Base-by-base conservation (phyloP, 2,329 filamentous ascomycete species). In the Pyrenophora seminiperda region DNA sequence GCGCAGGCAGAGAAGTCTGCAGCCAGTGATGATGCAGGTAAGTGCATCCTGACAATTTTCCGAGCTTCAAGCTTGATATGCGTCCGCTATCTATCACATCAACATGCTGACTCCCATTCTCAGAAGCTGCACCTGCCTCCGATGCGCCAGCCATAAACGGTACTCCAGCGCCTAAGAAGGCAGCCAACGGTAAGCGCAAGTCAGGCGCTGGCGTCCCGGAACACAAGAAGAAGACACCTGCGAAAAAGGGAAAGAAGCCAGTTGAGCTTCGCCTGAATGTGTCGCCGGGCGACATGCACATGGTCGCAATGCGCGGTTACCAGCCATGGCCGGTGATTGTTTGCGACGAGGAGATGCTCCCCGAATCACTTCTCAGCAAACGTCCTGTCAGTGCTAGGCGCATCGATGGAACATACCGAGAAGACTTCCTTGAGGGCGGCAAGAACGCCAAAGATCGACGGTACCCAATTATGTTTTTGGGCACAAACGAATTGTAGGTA, bases 401-500 rank as follows among this genome's bases (percentile, higher is more conserved):
- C 50, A 77, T 83, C 17, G 93, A 97, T 73, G 93, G 93, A 50
- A 89, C 88, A 32, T 96, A 94, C 73, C 86, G 90, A 45, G 90
- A 91, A 52, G 89, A 93, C 58, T 97, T 90, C 69, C 84, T 86
- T 32, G 91, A 96, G 65, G 92, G 89, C 53, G 93, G 90, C 64
- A 94, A 94, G 79, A 89, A 91, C 60, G 86, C 83, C 33, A 84
- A 87, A 54, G 91, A 97, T 74, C 84, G 93, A 57, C 91, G 89
- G 22, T 97, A 91, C 71, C 90, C 93, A 4, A 86, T 97, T 68
- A 97, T 97, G 93, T 97, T 96, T 72, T 78, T 97, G 41, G 81
- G 85, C 58, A 96, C 92, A 30, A 97, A 97, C 67, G 93, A 97
- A 81, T 97, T 99, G 94, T 99, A 78, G 84, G 93, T 85, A 3